Evolutionary conservation across 2,329 filamentous ascomycete genomes (phyloP), one percentile per base, ranked within the genome.

Genomic region (Claviceps pusilla): DNA sequence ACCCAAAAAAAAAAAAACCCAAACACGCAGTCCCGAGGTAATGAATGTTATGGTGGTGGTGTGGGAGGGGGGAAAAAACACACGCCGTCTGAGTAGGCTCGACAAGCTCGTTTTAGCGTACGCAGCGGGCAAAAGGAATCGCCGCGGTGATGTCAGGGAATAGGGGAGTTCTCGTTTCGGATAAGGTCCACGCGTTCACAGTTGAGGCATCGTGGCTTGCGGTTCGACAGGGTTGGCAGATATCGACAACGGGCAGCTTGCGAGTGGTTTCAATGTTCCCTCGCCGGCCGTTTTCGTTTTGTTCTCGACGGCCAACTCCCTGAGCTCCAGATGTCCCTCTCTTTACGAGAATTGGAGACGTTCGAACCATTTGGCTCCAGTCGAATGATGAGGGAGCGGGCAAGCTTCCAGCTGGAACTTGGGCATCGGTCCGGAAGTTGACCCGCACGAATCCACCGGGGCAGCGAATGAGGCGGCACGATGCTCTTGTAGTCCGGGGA

Each of bases 341-440:
- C 37, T 31, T 6, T 12, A 41, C 14, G 24, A 41, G 11, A 37
- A 33, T 19, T n/a, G 28, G 16, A 24, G 46, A n/a, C 46, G n/a
- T 43, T 43, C 9, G 42, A 24, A 43, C 4, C 43, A 41, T 41
- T 7, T 7, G 39, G 39, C 39, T 41, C 39, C 35, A 11, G 35
- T 41, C 7, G 39, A n/a, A 41, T n/a, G 16, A 16, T 7, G 5
- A n/a, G 14, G 39, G 14, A 41, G 14, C 14, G 5, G 19, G 19
- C 19, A 19, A 41, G 39, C 14, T n/a, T 28, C 31, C 33, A 37
- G 19, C 46, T 19, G 29, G 45, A 51, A 41, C 19, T 46, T 24
- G 48, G 35, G 37, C 16, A 3, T 55, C 31, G 66, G 67, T 62
- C 64, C 64, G 66, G 65, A 65, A 65, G 65, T 68, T 68, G 65